Evolutionary conservation across 768 basidiomycete species (phyloP).

Genomic region (Psilocybe sp.): DNA sequence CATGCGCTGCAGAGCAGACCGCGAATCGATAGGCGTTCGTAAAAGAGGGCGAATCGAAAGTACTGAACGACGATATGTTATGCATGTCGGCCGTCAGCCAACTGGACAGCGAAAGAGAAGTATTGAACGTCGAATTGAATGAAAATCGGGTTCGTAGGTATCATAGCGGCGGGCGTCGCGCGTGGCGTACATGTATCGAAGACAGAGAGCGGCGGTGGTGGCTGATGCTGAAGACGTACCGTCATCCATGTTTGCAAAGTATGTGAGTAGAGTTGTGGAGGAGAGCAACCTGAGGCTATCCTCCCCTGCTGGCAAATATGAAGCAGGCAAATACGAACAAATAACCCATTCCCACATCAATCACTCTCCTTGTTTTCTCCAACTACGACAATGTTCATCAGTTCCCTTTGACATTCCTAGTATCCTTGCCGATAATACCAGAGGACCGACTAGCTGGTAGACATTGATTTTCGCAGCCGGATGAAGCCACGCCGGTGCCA

Average conservation of each 20-base stretch:
- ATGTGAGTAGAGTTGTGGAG: conserved; percentile 5
- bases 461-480: too few relatives aligned
- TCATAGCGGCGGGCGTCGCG: conserved; percentile 26
- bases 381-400: too few relatives aligned
- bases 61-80: conserved; percentile 15
- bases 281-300: neutral
- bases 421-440: too few relatives aligned
- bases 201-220: conserved; percentile 58
- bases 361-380: too few relatives aligned
- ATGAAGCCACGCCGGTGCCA: too few relatives aligned
- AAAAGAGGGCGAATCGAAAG: conserved; percentile 2
- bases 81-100: conserved; percentile 43
- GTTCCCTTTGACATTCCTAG: too few relatives aligned
- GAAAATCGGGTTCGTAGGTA: conserved; percentile 22
- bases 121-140: conserved; percentile 18
- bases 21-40: conserved; percentile 1
- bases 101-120: conserved; percentile 28
- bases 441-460: too few relatives aligned
- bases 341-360: conserved; percentile 4
- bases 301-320: conserved; percentile 9
- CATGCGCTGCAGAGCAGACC: neutral
- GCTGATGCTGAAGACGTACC: conserved; percentile 84
- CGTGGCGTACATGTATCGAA: conserved; percentile 37
- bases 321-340: conserved; percentile 4
- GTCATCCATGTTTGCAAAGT: conserved; percentile 49